Base-by-base conservation (phyloP, 1,284 basidiomycete species). In the Stereum hirsutum region DNA sequence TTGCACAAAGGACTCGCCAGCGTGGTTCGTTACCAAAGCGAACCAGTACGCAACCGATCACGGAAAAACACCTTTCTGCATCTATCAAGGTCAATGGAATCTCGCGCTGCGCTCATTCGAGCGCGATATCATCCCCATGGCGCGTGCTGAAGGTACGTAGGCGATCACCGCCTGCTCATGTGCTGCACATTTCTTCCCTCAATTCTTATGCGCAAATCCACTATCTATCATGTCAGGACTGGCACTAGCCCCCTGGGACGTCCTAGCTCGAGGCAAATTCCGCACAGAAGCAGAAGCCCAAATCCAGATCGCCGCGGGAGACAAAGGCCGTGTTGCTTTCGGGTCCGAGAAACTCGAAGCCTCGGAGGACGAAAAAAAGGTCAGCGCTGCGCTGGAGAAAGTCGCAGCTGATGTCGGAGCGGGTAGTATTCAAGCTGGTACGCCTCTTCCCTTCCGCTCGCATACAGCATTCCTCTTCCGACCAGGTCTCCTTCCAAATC, bases 121-220 rank as follows among this genome's bases (percentile, higher is more conserved):
- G 58, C 60, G 72, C 6, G 73, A 74, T 4, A 74, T 75, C 44
- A 67, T 76, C 35, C 73, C 74, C 1, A 75, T 78, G 74, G 66
- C 65, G 3, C 64, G 67, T 14, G 52, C 35, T 7, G 17, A 20
- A 28, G 39, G 39, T 32, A 4, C n/a, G 39, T 31, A n/a, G n/a
- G n/a, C n/a, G n/a, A n/a, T n/a, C n/a, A n/a, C n/a, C n/a, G n/a
- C n/a, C n/a, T n/a, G n/a, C n/a, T n/a, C n/a, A n/a, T n/a, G n/a
- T n/a, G n/a, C n/a, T n/a, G n/a, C n/a, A n/a, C n/a, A n/a, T n/a
- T n/a, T n/a, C n/a, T n/a, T n/a, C n/a, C n/a, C n/a, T n/a, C n/a
- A n/a, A n/a, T n/a, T n/a, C n/a, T n/a, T n/a, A n/a, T n/a, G n/a
- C n/a, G n/a, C n/a, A n/a, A n/a, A n/a, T n/a, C n/a, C n/a, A n/a